Evolutionary conservation across 306 rosid genomes (phyloP).

Genomic region (Acacia crassicarpa): DNA sequence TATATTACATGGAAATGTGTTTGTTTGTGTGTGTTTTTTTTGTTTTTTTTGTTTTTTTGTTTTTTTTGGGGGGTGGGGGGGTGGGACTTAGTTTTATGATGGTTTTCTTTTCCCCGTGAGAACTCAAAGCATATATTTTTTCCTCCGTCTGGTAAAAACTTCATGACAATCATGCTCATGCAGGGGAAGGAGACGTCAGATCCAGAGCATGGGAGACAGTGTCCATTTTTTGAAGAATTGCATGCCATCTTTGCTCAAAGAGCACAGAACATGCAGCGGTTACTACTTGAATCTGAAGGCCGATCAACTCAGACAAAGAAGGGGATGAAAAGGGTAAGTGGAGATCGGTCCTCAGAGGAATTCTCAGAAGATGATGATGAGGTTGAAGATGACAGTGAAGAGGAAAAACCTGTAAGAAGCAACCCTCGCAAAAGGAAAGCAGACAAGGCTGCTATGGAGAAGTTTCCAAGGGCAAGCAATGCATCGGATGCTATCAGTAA

Average conservation of each 20-base stretch:
- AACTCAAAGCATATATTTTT: background rate
- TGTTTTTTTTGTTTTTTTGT: too few relatives aligned
- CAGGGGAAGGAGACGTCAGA: conserved; percentile 93
- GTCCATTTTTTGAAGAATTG: conserved; percentile 87
- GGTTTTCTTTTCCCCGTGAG: background rate
- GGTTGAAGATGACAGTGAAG: conserved; percentile 53
- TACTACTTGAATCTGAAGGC: conserved; percentile 67
- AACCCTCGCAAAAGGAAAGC: conserved; percentile 63
- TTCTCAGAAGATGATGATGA: conserved; percentile 66
- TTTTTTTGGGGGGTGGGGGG: background rate
- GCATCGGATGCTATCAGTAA: conserved; percentile 27
- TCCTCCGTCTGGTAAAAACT: background rate
- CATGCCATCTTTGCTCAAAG: conserved; percentile 74
- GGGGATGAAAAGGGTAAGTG: conserved; percentile 52
- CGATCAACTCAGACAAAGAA: conserved; percentile 54
- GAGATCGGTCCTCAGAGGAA: conserved; percentile 64
- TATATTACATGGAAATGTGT: conserved; percentile 4
- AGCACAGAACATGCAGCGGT: conserved; percentile 64
- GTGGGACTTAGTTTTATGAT: background rate
- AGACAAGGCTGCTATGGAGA: conserved; percentile 37
- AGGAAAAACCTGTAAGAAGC: conserved; percentile 56
- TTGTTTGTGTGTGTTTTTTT: too few relatives aligned
- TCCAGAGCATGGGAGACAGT: conserved; percentile 67
- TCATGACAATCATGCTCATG: conserved; percentile 16
- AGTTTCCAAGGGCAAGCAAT: conserved; percentile 44